Conservation (phyloP, 371 early-diverging fungal species). For the Enteropsectra breve region DNA sequence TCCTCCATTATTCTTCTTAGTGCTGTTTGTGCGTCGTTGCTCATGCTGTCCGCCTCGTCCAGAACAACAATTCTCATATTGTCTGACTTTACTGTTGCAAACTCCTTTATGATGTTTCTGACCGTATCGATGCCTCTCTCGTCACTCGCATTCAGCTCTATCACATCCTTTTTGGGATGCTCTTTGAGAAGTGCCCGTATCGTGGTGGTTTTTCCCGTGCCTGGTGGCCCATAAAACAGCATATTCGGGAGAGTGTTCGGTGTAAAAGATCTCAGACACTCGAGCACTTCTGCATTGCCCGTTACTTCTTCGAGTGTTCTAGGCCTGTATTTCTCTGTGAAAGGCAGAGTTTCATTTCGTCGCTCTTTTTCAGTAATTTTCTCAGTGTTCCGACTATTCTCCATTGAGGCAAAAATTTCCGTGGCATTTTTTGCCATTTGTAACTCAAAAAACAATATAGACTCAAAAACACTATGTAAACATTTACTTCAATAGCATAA, state of each 20-base stretch:
- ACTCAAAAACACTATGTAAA: too few species aligned
- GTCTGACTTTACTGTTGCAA: slow-evolving; percentile 74
- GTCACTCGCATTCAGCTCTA: slow-evolving; percentile 96
- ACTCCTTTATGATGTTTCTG: slow-evolving; percentile 84
- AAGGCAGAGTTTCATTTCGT: too few species aligned
- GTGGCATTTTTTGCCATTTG: too few species aligned
- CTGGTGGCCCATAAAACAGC: slow-evolving; percentile 92
- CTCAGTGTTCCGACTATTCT: too few species aligned
- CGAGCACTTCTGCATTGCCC: slow-evolving; percentile 57
- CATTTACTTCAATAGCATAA: too few species aligned
- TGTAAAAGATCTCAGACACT: slow-evolving; percentile 29
- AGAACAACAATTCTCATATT: slow-evolving; percentile 86
- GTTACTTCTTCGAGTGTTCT: slow-evolving; percentile 47
- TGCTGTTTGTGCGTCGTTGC: slow-evolving; percentile 89
- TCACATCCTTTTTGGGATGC: slow-evolving; percentile 69
- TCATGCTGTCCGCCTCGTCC: slow-evolving; percentile 98
- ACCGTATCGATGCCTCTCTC: slow-evolving; percentile 91
- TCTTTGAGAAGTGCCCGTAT: slow-evolving; percentile 75
- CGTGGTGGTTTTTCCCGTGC: slow-evolving; percentile 85
- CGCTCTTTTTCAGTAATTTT: too few species aligned
- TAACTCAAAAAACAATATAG: too few species aligned
- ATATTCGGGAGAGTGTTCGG: slow-evolving; percentile 75
- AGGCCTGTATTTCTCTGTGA: slow-evolving; percentile 60
- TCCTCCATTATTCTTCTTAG: slow-evolving; percentile 94
- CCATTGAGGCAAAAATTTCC: too few species aligned